phyloP scores from a whole-genome alignment of 352 stramenopile genomes.

The Blastocystis sp. region DNA sequence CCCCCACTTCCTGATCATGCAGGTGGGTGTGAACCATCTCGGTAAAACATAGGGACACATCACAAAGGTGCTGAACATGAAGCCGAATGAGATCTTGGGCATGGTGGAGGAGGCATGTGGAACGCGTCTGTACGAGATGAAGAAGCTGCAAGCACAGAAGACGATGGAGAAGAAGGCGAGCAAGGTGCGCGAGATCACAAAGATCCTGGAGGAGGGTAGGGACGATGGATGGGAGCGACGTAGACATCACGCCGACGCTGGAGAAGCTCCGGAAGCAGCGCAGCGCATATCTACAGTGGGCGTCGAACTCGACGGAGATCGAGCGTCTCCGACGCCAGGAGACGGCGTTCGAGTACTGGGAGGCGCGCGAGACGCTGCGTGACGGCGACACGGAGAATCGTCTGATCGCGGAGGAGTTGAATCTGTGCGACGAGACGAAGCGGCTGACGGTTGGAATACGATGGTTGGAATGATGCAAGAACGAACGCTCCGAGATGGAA shows the following conservation, averaged over 20 bases:
- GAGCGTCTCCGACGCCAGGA: conserved; percentile 89
- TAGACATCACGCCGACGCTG: conserved; percentile 97
- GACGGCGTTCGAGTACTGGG: conserved; percentile 81
- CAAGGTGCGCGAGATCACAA: conserved; percentile 98
- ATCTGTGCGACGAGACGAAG: conserved; percentile 73
- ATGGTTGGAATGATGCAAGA: conserved; percentile 70
- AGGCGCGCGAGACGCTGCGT: conserved; percentile 62
- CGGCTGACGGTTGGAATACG: conserved; percentile 68
- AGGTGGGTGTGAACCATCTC: conserved; percentile 62
- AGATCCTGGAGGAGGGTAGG: conserved; percentile 65
- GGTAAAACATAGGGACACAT: conserved; percentile 69
- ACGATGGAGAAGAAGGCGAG: conserved; percentile 98
- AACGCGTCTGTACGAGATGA: conserved; percentile 99
- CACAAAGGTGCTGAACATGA: conserved; percentile 99
- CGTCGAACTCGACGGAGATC: conserved; percentile 92
- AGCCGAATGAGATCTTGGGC: conserved; percentile 91
- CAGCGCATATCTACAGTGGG: conserved; percentile 92
- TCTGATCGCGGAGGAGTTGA: conserved; percentile 70
- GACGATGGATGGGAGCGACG: conserved; percentile 21
- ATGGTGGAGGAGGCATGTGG: conserved; percentile 99
- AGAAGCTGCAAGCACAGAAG: conserved; percentile 89
- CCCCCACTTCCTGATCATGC: conserved; percentile 99
- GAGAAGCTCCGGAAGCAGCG: conserved; percentile 90
- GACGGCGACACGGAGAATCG: conserved; percentile 56
- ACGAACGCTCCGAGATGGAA: conserved; percentile 59